A percentile compares a stretch with the other conserved stretches of the same genome.
Conservation (phyloP, 2,329 filamentous ascomycete species). For the Lojkania enalia region DNA sequence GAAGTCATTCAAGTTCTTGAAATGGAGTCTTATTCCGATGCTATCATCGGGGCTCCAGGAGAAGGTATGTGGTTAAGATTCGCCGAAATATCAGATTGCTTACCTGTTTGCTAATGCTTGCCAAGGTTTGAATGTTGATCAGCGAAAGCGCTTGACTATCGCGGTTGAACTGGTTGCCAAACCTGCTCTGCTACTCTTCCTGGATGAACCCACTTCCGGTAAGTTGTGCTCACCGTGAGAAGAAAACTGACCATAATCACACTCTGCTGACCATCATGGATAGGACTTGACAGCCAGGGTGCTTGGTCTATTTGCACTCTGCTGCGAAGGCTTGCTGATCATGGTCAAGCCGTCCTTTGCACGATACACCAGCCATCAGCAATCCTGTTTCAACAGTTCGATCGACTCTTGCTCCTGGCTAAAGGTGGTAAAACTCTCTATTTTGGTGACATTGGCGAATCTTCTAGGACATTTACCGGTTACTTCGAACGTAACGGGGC, state of each 20-base stretch:
- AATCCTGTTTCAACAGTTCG: conserved; percentile 52
- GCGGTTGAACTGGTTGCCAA: conserved; percentile 72
- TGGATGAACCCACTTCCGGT: conserved; percentile 63
- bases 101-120: too few relatives aligned
- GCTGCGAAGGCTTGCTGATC: conserved; percentile 61
- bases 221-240: neutral
- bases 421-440: conserved; percentile 52
- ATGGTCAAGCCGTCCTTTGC: conserved; percentile 51
- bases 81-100: too few relatives aligned
- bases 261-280: too few relatives aligned
- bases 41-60: conserved; percentile 65
- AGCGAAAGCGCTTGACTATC: conserved; percentile 71
- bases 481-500: conserved; percentile 68
- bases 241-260: neutral
- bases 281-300: conserved; percentile 59
- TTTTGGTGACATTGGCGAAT: conserved; percentile 52
- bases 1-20: conserved; percentile 67
- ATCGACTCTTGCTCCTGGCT: conserved; percentile 50
- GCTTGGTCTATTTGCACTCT: conserved; percentile 67
- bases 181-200: conserved; percentile 64
- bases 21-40: conserved; percentile 68
- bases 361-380: conserved; percentile 54
- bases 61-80: too few relatives aligned
- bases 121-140: conserved; percentile 69
- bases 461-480: conserved; percentile 46